A percentile compares a stretch with the other conserved stretches of the same genome.
Evolutionary conservation across 2,329 filamentous ascomycete genomes (phyloP).

Genomic region (Cordyceps tenuipes): DNA sequence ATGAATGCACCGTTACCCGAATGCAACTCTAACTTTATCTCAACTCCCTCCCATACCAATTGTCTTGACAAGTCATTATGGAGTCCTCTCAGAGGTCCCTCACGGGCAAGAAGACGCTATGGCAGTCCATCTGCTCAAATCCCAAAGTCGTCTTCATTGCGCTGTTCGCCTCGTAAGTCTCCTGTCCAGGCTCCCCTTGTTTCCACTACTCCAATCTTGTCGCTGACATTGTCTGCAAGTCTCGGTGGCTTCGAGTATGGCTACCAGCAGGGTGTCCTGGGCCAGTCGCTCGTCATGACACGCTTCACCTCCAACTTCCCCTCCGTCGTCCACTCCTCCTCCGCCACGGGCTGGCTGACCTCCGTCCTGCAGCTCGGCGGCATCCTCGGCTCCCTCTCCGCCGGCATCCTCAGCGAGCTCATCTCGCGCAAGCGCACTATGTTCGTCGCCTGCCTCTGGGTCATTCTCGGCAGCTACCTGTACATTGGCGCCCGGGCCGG

Average conservation of each 20-base stretch:
- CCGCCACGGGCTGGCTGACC: slow-evolving; percentile 42
- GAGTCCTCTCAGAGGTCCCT: slow-evolving; percentile 14
- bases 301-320: slow-evolving; percentile 43
- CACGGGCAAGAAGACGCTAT: slow-evolving; percentile 15
- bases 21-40: background rate
- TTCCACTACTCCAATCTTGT: background rate
- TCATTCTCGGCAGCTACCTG: slow-evolving; percentile 36
- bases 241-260: slow-evolving; percentile 45
- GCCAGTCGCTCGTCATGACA: slow-evolving; percentile 45
- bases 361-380: slow-evolving; percentile 43
- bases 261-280: slow-evolving; percentile 47
- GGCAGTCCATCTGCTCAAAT: slow-evolving; percentile 25
- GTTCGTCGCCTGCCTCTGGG: slow-evolving; percentile 40
- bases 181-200: background rate
- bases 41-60: background rate
- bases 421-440: slow-evolving; percentile 45
- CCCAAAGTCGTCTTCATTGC: slow-evolving; percentile 31
- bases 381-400: slow-evolving; percentile 38
- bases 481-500: slow-evolving; percentile 33
- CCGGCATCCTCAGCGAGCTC: slow-evolving; percentile 40
- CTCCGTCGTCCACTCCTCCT: slow-evolving; percentile 34
- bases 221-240: slow-evolving; percentile 19
- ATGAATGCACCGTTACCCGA: background rate
- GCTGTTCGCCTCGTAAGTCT: slow-evolving; percentile 31
- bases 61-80: background rate